Conservation (phyloP, 805 yeast genomes). For the Starmerella floris region DNA sequence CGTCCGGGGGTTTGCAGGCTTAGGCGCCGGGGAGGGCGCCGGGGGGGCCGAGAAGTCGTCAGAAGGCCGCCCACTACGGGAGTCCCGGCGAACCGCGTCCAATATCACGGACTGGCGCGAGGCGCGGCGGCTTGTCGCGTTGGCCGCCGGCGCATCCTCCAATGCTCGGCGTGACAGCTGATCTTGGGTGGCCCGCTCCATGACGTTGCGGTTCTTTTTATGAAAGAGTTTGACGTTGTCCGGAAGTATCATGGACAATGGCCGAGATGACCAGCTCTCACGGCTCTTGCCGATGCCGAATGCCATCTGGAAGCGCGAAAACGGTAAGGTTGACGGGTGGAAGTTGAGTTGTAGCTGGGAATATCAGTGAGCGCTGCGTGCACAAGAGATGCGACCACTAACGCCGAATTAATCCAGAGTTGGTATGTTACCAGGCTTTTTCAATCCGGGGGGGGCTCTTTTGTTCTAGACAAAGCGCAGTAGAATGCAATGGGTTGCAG, state of each 20-base stretch:
- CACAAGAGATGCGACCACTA: too few species aligned
- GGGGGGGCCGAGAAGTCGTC: neutral
- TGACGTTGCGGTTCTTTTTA: constrained; percentile 6
- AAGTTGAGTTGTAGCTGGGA: too few species aligned
- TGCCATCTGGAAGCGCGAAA: too few species aligned
- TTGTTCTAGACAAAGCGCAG: too few species aligned
- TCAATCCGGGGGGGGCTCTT: too few species aligned
- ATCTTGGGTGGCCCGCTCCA: constrained; percentile 6
- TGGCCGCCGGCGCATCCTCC: neutral
- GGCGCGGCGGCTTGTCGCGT: too few species aligned
- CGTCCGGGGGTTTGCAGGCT: neutral
- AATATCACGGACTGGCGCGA: neutral
- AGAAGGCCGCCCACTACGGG: neutral
- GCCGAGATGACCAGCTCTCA: constrained; percentile 17
- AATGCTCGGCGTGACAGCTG: neutral
- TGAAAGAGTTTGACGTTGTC: constrained; percentile 15
- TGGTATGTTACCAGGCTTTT: too few species aligned
- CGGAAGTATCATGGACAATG: constrained; percentile 16
- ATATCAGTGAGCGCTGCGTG: too few species aligned
- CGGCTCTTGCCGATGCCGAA: constrained; percentile 13
- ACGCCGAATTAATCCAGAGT: too few species aligned
- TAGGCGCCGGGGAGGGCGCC: neutral
- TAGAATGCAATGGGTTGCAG: too few species aligned
- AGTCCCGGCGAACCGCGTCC: neutral
- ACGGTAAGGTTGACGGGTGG: too few species aligned